These are phyloP conservation scores for Ottelia alismoides DNA, from an alignment of 106 monocot species.

Conservation along the genomic window DNA sequence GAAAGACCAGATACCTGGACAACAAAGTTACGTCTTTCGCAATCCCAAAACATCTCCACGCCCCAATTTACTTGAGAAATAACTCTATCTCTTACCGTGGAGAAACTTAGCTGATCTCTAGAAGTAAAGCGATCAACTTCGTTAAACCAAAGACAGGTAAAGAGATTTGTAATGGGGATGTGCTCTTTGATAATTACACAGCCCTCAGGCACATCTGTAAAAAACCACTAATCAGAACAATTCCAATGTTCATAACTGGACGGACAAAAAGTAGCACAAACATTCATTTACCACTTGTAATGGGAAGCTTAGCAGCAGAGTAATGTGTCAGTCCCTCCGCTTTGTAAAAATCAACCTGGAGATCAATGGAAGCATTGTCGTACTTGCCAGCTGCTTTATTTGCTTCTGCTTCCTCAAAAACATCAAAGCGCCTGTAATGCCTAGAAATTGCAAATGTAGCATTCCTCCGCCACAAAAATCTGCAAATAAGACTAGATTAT, in stretches of 20 bases:
- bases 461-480: conserved; percentile 38
- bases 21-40: conserved; percentile 39
- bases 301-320: conserved; percentile 32
- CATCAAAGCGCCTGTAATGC: conserved; percentile 38
- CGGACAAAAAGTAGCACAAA: too few relatives aligned
- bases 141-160: conserved; percentile 48
- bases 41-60: conserved; percentile 29
- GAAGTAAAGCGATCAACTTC: conserved; percentile 44
- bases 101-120: conserved; percentile 35
- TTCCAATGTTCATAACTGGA: too few relatives aligned
- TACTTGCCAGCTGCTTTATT: conserved; percentile 44
- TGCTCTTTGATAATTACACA: conserved; percentile 37
- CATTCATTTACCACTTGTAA: conserved; percentile 20
- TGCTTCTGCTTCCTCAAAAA: conserved; percentile 38
- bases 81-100: conserved; percentile 31
- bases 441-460: conserved; percentile 38
- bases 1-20: conserved; percentile 21
- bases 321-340: conserved; percentile 30
- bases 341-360: conserved; percentile 34
- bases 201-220: conserved; percentile 42
- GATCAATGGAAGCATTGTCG: conserved; percentile 33
- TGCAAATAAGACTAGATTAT: background rate
- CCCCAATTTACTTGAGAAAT: conserved; percentile 25
- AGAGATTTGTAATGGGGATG: conserved; percentile 33
- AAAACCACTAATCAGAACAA: too few relatives aligned